These are phyloP conservation scores for Aspergillus homomorphus DNA, from an alignment of 495 filamentous ascomycete genomes.

Conservation along the genomic window DNA sequence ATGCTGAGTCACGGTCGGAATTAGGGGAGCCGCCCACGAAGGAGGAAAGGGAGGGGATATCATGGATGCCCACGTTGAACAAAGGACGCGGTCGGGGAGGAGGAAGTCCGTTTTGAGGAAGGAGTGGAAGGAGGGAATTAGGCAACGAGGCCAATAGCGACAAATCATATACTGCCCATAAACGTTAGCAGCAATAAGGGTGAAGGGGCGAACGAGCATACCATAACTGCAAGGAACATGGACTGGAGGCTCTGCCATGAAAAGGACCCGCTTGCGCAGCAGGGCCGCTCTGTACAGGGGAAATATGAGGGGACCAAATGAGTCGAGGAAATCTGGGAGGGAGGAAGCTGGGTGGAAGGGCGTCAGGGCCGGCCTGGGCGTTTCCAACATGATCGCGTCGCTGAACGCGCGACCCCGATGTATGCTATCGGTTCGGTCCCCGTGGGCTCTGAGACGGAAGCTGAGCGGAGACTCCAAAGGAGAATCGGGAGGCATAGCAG, in stretches of 20 bases:
- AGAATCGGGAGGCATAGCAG: constrained; percentile 34
- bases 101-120: constrained; percentile 37
- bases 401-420: constrained; percentile 39
- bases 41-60: constrained; percentile 72
- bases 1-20: constrained; percentile 60
- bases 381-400: constrained; percentile 53
- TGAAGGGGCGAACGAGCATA: constrained; percentile 34
- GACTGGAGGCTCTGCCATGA: constrained; percentile 81
- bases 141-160: constrained; percentile 81
- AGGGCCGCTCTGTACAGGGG: constrained; percentile 87
- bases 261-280: constrained; percentile 80
- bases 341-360: constrained; percentile 84
- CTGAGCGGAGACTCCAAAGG: constrained; percentile 54
- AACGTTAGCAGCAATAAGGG: constrained; percentile 11
- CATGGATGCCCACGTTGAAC: constrained; percentile 88
- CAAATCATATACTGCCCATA: constrained; percentile 74
- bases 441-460: constrained; percentile 43
- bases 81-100: constrained; percentile 73
- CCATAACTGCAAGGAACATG: constrained; percentile 84
- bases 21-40: constrained; percentile 26
- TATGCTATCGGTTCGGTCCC: constrained; percentile 33
- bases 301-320: constrained; percentile 87
- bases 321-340: constrained; percentile 69
- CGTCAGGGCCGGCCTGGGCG: constrained; percentile 67
- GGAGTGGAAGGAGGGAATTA: constrained; percentile 62